Evolutionary conservation across 2,329 filamentous ascomycete genomes (phyloP).

Genomic region (Pseudohalonectria lignicola): DNA sequence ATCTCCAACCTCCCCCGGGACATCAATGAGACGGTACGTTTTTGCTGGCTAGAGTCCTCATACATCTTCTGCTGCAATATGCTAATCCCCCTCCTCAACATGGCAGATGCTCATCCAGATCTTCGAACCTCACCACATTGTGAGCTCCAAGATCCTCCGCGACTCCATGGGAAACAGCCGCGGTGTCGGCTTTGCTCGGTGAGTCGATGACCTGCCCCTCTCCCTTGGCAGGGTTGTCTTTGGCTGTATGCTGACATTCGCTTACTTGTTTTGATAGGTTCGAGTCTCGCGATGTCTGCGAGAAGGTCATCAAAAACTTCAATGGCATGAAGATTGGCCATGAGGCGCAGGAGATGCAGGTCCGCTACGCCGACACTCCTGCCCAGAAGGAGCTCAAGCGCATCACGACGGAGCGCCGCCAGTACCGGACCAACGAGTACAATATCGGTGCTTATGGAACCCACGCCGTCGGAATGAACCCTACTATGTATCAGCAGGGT

Average conservation of each 20-base stretch:
- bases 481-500: slow-evolving; percentile 27
- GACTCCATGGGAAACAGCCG: slow-evolving; percentile 88
- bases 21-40: slow-evolving; percentile 76
- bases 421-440: slow-evolving; percentile 95
- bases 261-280: too few relatives aligned
- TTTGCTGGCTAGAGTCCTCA: too few relatives aligned
- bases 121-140: slow-evolving; percentile 70
- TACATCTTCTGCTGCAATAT: not conserved
- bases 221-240: too few relatives aligned
- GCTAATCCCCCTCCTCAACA: slow-evolving; percentile 4
- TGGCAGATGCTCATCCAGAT: slow-evolving; percentile 62
- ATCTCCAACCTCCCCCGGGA: slow-evolving; percentile 92
- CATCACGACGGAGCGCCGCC: slow-evolving; percentile 86
- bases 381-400: slow-evolving; percentile 96
- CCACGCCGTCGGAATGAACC: slow-evolving; percentile 44
- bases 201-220: too few relatives aligned
- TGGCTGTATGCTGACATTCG: too few relatives aligned
- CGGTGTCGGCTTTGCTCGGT: slow-evolving; percentile 96
- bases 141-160: slow-evolving; percentile 90
- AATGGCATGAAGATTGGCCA: slow-evolving; percentile 69
- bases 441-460: slow-evolving; percentile 63
- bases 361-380: slow-evolving; percentile 93
- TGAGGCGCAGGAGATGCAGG: slow-evolving; percentile 76
- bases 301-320: slow-evolving; percentile 77
- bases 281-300: slow-evolving; percentile 78